These are phyloP conservation scores for Saccharum hybrid DNA, from an alignment of 202 grass and related monocot species.

Conservation along the genomic window DNA sequence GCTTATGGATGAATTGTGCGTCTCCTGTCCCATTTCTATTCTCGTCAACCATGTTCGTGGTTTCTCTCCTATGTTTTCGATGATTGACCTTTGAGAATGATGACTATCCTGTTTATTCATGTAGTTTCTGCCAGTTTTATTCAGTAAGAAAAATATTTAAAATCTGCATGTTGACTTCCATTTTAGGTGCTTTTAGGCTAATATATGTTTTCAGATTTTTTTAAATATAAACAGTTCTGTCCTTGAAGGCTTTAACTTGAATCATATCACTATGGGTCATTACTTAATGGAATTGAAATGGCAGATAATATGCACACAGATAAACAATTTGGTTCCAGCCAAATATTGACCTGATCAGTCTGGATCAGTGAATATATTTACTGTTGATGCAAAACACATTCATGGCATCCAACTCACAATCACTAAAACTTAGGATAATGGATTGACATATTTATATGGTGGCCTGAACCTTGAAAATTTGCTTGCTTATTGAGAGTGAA, in stretches of 20 bases:
- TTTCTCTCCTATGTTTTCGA: constrained; percentile 10
- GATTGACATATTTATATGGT: constrained; percentile 14
- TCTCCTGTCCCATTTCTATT: neutral
- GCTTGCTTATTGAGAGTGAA: constrained; percentile 14
- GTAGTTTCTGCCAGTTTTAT: constrained; percentile 1
- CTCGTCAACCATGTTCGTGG: neutral
- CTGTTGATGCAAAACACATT: constrained; percentile 11
- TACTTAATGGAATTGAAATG: neutral
- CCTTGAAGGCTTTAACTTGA: neutral
- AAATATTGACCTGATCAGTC: neutral
- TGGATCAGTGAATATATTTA: constrained; percentile 3
- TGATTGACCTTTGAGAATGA: neutral
- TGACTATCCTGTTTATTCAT: constrained; percentile 10
- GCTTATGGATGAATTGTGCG: neutral
- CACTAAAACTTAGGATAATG: neutral
- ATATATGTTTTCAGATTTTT: neutral
- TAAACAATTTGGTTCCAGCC: neutral
- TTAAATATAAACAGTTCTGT: neutral
- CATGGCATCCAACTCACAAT: constrained; percentile 8
- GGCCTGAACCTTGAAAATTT: neutral
- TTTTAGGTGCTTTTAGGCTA: constrained; percentile 4
- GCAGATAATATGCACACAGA: neutral
- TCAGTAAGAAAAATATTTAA: neutral
- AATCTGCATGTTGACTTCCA: neutral
- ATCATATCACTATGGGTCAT: neutral